Base-by-base conservation (phyloP, 1,139 yeast species). In the Saccharomyces hybrid region DNA sequence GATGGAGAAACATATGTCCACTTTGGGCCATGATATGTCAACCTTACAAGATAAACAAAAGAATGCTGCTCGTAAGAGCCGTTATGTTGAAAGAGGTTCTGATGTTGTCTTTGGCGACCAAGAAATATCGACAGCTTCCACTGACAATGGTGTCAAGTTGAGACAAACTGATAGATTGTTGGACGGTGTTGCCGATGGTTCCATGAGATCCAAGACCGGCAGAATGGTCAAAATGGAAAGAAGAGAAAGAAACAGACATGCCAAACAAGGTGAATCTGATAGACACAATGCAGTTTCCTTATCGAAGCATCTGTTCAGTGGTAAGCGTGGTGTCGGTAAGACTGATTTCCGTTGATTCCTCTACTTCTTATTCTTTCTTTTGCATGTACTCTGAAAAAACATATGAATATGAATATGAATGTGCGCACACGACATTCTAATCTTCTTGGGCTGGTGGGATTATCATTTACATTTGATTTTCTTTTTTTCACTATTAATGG, bases 181-280 rank as follows among this genome's bases (percentile, higher is more conserved):
- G 66, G 96, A 86, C 68, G 97, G 97, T 81, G 82, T 90, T 63
- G 77, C 82, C 54, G 91, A 86, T 71, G 91, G 88, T 62, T 82
- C 88, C n/a, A 74, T 83, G 71, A 83, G 95, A 73, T 75, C 86
- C 52, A 90, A 86, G 75, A 93, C 97, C 55, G 95, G 86, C 64
- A 85, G 95, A 78, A 76, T 90, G 74, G 86, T 83, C 68, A 90
- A 90, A 77, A 74, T 88, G 64, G 93, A 88, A 72, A 90, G 96
- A 80, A 84, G 97, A 75, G 95, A 88, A 69, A 84, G 98, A 77
- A 89, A 91, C 75, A 85, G 93, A 76, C 75, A 79, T 69, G 97
- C 98, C 47, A 84, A 96, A 75, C 88, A 83, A 62, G 97, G 98
- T 77, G 99, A 95, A 76, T 88, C 88, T 68, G 99, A 93, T 75